A percentile compares a stretch with the other conserved stretches of the same genome.
These are phyloP conservation scores for Peronospora belbahrii DNA, from an alignment of 352 stramenopile species.

Conservation along the genomic window DNA sequence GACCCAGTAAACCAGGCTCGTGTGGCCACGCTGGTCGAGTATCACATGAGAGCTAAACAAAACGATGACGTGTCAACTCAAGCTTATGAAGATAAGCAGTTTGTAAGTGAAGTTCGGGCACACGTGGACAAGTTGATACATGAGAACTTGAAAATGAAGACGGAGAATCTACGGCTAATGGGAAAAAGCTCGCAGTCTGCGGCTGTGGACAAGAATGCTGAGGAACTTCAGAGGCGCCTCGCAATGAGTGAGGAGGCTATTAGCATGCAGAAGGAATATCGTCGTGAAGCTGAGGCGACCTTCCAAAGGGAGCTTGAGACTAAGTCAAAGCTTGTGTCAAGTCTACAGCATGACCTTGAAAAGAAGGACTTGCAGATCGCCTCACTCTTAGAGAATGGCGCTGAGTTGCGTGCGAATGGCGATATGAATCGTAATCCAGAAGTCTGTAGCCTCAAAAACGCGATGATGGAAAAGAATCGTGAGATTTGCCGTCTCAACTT, in stretches of 20 bases:
- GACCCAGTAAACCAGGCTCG: constrained; percentile 38
- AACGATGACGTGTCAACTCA: constrained; percentile 13
- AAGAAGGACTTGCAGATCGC: constrained; percentile 45
- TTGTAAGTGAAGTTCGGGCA: constrained; percentile 37
- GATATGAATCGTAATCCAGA: constrained; percentile 26
- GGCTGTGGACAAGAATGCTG: constrained; percentile 23
- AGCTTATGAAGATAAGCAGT: constrained; percentile 24
- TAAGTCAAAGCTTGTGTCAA: constrained; percentile 22
- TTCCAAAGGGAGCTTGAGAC: constrained; percentile 39
- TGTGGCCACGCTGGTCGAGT: constrained; percentile 46
- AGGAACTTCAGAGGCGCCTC: constrained; percentile 33
- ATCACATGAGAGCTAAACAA: constrained; percentile 30
- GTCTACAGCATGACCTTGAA: constrained; percentile 30
- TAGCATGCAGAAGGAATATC: constrained; percentile 35
- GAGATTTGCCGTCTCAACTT: constrained; percentile 77
- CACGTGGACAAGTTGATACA: constrained; percentile 52
- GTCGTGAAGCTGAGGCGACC: constrained; percentile 39
- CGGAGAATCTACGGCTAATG: constrained; percentile 44
- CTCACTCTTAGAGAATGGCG: constrained; percentile 29
- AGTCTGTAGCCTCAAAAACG: constrained; percentile 35
- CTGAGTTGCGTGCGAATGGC: constrained; percentile 28
- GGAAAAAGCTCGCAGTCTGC: constrained; percentile 3
- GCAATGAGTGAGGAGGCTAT: constrained; percentile 29
- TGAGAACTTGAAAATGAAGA: constrained; percentile 55
- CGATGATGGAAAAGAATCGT: constrained; percentile 66